These are phyloP conservation scores for Telopea speciosissima DNA, from an alignment of 177 flowering plant species.

Conservation along the genomic window DNA sequence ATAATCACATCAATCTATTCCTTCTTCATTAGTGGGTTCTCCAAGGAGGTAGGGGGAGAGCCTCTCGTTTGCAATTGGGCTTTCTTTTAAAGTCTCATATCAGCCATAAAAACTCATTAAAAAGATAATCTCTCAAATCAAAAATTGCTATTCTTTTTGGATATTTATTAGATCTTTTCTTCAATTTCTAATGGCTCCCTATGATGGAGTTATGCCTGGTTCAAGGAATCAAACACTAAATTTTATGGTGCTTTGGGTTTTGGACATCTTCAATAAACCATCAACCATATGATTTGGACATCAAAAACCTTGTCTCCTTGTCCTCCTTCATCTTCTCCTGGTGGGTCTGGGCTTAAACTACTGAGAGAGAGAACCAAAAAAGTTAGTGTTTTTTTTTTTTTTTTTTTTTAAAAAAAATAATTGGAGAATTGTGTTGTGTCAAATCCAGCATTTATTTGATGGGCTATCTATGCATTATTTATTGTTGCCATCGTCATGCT, in stretches of 20 bases:
- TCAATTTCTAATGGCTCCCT: not conserved
- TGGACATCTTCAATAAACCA: not conserved
- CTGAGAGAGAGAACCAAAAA: not conserved
- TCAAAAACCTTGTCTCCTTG: not conserved
- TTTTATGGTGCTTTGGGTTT: not conserved
- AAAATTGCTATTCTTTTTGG: no score
- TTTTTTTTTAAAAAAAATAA: no score
- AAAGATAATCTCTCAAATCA: no score
- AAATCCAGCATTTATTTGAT: not conserved
- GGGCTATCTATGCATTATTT: not conserved
- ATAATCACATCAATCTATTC: not conserved
- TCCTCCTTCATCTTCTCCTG: not conserved
- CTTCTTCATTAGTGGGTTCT: not conserved
- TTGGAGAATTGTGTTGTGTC: not conserved
- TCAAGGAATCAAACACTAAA: conserved; percentile 16
- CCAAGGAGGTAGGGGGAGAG: no score
- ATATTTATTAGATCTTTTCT: not conserved
- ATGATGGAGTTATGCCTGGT: conserved; percentile 11
- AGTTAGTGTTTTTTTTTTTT: not conserved
- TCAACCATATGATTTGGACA: not conserved
- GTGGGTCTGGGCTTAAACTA: conserved; percentile 1
- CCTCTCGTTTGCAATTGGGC: not conserved
- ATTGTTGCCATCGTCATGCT: not conserved
- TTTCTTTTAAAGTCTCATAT: no score
- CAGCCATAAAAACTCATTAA: not conserved